Percentiles rank a stretch among this genome's conserved stretches.
Conservation (phyloP, 2,329 filamentous ascomycete species). For the Venturia oleaginea region DNA sequence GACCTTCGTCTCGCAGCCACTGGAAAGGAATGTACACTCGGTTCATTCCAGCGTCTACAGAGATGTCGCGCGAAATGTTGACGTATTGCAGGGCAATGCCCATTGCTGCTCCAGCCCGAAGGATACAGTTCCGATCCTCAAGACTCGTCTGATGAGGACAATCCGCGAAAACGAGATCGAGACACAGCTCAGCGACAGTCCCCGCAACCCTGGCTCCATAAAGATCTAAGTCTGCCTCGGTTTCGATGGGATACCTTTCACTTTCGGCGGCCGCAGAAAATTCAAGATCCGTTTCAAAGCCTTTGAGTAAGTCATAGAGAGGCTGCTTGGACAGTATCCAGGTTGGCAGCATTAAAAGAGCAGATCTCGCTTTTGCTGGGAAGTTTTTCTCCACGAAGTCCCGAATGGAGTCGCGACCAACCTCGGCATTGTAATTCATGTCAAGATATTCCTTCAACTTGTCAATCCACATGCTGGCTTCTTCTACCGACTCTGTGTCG, state of each 20-base stretch:
- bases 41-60: constrained; percentile 53
- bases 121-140: constrained; percentile 31
- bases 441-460: constrained; percentile 51
- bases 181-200: constrained; percentile 60
- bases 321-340: constrained; percentile 48
- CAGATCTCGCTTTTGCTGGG: constrained; percentile 42
- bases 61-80: constrained; percentile 68
- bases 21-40: constrained; percentile 59
- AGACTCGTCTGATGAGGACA: constrained; percentile 37
- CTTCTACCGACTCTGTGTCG: constrained; percentile 43
- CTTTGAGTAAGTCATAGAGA: constrained; percentile 54
- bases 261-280: constrained; percentile 27
- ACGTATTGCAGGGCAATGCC: constrained; percentile 68
- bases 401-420: constrained; percentile 14
- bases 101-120: constrained; percentile 54
- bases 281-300: constrained; percentile 61
- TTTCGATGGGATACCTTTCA: constrained; percentile 45
- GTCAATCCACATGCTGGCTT: constrained; percentile 49
- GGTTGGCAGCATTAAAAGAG: constrained; percentile 51
- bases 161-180: constrained; percentile 51
- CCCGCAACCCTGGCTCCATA: constrained; percentile 64
- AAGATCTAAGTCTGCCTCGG: constrained; percentile 48
- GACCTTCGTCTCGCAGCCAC: constrained; percentile 52
- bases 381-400: constrained; percentile 42
- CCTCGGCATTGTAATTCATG: constrained; percentile 36